Base-by-base conservation (phyloP, 257 asterid genomes). In the Solanum appendiculatum region DNA sequence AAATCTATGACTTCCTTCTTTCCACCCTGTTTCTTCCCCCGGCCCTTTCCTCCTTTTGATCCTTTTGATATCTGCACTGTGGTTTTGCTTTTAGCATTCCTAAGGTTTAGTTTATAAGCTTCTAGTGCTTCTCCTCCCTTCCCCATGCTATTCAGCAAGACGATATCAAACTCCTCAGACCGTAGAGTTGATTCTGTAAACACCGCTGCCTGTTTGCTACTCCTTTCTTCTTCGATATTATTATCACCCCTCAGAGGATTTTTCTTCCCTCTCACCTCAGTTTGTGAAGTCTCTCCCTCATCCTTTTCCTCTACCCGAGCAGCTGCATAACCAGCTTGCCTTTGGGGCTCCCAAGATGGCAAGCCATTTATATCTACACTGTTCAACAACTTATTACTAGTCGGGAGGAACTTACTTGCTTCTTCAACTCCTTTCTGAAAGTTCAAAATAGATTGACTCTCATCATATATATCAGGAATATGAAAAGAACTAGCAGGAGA, bases 1-100 rank as follows among this genome's bases (percentile, higher is more conserved):
- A 93, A 89, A 89, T 93, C 96, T 48, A 94, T 88, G 86, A 91
- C 94, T 86, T 94, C 93, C 48, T 89, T 91, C 84, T 91, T 92
- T 91, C 86, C 75, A 29, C 83, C 90, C 78, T 86, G 91, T 87
- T 87, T 92, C 91, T 93, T 93, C 27, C 91, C 87, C 5, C 91
- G 92, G 4, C 74, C 86, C 89, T 89, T 91, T 66, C 89, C 88
- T 7, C 89, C 91, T 54, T 86, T 44, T 15, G 91, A 31, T 48
- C 91, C 90, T 69, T 87, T 91, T 34, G 44, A 6, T 60, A 86
- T 90, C 74, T 63, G 88, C 86, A 82, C 88, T 70, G 31, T 12
- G 1, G 56, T 20, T 88, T 89, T 91, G 58, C 84, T 88, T 29
- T 88, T 82, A 11, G 87, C 94, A 21, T 80, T 89, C 58, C 78